Conservation (phyloP, 305 asterid genomes). For the Fraxinus dipetala region DNA sequence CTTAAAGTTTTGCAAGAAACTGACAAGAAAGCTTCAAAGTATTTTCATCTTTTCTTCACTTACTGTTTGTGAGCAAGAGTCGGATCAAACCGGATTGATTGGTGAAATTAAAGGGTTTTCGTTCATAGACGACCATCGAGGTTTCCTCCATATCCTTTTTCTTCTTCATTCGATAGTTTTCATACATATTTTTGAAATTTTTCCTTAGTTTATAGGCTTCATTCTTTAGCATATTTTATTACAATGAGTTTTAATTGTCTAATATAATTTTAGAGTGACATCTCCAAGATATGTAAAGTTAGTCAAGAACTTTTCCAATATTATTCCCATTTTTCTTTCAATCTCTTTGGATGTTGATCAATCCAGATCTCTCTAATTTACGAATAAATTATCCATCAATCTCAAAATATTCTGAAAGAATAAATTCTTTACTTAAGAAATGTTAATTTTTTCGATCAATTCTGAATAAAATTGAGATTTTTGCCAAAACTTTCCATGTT, state of each 20-base stretch:
- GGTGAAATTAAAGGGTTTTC: slow-evolving; percentile 13
- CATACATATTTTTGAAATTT: neutral
- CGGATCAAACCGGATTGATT: slow-evolving; percentile 14
- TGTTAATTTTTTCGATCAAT: neutral
- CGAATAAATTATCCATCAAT: neutral
- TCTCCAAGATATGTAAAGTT: neutral
- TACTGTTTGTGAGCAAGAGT: slow-evolving; percentile 3
- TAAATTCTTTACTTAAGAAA: neutral
- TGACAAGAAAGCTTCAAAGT: slow-evolving; percentile 19
- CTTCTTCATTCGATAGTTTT: neutral
- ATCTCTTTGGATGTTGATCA: neutral
- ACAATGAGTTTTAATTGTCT: neutral
- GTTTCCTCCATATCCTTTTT: slow-evolving; percentile 21
- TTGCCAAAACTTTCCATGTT: neutral
- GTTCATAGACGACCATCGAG: slow-evolving; percentile 20
- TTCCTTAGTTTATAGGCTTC: neutral
- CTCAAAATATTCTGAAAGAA: neutral
- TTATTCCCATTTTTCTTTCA: neutral
- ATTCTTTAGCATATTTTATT: neutral
- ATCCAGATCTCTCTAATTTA: neutral
- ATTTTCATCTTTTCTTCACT: neutral
- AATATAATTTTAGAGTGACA: neutral
- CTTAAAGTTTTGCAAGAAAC: slow-evolving; percentile 30
- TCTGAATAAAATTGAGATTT: neutral
- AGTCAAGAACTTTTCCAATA: neutral